Percentiles rank a stretch among this genome's conserved stretches.
phyloP scores from a whole-genome alignment of 129 eudicot genomes.

The Solidago caesia region DNA sequence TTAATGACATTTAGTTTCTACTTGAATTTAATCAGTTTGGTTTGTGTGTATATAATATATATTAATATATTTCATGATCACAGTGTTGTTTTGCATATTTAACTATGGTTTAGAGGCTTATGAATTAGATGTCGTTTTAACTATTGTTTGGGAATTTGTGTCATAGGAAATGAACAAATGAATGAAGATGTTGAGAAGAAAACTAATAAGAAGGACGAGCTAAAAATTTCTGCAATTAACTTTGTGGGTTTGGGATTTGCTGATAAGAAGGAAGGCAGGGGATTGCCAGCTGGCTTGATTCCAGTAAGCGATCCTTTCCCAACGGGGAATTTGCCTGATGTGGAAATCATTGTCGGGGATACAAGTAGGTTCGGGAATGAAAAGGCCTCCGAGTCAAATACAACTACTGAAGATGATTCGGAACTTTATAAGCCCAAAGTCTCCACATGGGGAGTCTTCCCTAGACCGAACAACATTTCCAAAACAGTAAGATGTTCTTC shows the following conservation, averaged over 20 bases:
- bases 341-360: conserved; percentile 83
- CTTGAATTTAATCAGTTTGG: too few species aligned
- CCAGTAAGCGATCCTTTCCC: conserved; percentile 60
- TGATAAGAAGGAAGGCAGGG: conserved; percentile 78
- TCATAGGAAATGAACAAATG: conserved; percentile 38
- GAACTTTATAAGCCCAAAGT: conserved; percentile 89
- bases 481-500: conserved; percentile 55
- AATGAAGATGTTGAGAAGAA: conserved; percentile 20
- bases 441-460: conserved; percentile 91
- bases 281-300: conserved; percentile 77
- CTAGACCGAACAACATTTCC: conserved; percentile 76
- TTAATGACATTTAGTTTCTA: too few species aligned
- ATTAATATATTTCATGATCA: too few species aligned
- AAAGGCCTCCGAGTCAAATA: conserved; percentile 25
- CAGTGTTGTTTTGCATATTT: background rate
- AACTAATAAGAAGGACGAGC: conserved; percentile 41
- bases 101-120: background rate
- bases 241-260: conserved; percentile 77
- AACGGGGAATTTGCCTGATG: conserved; percentile 62
- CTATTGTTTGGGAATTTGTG: conserved; percentile 15
- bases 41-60: too few species aligned
- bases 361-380: conserved; percentile 58
- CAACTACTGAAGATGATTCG: conserved; percentile 44
- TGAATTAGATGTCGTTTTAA: background rate
- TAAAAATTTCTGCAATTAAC: conserved; percentile 62